Percentiles rank a stretch among this genome's conserved stretches.
Conservation (phyloP, 768 basidiomycete species). For the Amanita molliuscula region DNA sequence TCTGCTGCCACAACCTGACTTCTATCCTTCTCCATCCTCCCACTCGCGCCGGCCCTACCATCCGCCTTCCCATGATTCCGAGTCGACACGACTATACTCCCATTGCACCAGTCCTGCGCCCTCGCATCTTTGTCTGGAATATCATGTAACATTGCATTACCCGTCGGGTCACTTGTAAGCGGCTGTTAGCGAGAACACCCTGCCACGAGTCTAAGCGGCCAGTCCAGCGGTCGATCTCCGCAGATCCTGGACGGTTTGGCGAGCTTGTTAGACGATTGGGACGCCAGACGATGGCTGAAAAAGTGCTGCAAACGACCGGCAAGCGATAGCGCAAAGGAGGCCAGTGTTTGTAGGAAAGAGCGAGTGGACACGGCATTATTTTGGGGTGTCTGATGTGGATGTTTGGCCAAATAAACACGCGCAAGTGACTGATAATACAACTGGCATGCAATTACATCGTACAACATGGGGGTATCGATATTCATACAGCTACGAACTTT, state of each 20-base stretch:
- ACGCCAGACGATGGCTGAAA: constrained; percentile 12
- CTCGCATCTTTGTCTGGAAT: not conserved
- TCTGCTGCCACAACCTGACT: constrained; percentile 7
- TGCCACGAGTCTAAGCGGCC: not conserved
- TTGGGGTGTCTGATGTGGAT: constrained; percentile 31
- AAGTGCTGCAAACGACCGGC: constrained; percentile 9
- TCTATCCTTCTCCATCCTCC: constrained; percentile 9
- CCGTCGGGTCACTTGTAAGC: not conserved
- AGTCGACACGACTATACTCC: constrained; percentile 5
- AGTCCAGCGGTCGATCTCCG: constrained; percentile 38
- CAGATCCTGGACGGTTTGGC: constrained; percentile 54
- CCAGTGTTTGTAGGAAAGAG: constrained; percentile 22
- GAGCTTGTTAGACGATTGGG: constrained; percentile 43
- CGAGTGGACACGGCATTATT: constrained; percentile 31
- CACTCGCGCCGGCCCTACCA: constrained; percentile 1
- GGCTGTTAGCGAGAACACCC: not conserved
- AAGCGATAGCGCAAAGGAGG: constrained; percentile 14
- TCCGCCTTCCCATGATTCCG: constrained; percentile 2
- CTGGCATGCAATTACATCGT: not conserved
- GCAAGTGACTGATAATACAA: not conserved
- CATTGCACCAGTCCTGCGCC: constrained; percentile 9
- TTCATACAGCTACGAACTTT: constrained; percentile 10
- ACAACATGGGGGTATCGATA: constrained; percentile 6
- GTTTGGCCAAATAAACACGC: constrained; percentile 27
- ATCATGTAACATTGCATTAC: constrained; percentile 3